Percentiles rank a stretch among this genome's conserved stretches.
Evolutionary conservation across 495 filamentous ascomycete genomes (phyloP).

Genomic region (Hypoxylon cercidicola): DNA sequence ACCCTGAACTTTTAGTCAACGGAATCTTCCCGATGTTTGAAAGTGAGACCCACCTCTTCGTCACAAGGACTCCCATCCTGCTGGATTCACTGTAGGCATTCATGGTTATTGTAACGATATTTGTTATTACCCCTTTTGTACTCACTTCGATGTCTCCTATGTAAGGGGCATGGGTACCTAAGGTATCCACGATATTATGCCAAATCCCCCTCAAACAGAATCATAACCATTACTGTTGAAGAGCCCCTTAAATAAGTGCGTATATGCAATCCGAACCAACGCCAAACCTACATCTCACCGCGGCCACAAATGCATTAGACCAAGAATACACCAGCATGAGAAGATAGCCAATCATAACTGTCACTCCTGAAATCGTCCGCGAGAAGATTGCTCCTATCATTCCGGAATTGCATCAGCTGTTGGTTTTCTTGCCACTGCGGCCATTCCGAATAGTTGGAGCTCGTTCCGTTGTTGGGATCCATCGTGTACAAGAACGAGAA

Average conservation of each 20-base stretch:
- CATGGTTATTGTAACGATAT: no score
- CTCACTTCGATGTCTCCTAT: no score
- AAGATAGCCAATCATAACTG: conserved; percentile 58
- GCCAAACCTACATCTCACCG: conserved; percentile 10
- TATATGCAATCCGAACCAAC: background rate
- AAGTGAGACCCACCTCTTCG: background rate
- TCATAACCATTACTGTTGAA: background rate
- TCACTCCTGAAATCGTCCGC: conserved; percentile 68
- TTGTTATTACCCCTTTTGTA: no score
- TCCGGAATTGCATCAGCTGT: conserved; percentile 68
- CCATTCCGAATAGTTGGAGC: conserved; percentile 60
- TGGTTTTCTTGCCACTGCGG: conserved; percentile 67
- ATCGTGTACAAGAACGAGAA: conserved; percentile 71
- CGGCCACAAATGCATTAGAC: conserved; percentile 53
- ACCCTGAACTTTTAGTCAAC: conserved; percentile 11
- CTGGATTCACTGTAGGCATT: no score
- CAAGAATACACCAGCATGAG: conserved; percentile 58
- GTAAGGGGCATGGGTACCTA: no score
- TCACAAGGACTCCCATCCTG: background rate
- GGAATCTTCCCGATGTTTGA: conserved; percentile 7
- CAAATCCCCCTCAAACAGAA: background rate
- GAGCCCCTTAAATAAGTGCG: no score
- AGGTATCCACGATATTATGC: background rate
- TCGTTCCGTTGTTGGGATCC: conserved; percentile 68
- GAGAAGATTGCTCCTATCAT: conserved; percentile 54